Evolutionary conservation across 345 rosid species (phyloP).

Genomic region (Sonneratia alba): DNA sequence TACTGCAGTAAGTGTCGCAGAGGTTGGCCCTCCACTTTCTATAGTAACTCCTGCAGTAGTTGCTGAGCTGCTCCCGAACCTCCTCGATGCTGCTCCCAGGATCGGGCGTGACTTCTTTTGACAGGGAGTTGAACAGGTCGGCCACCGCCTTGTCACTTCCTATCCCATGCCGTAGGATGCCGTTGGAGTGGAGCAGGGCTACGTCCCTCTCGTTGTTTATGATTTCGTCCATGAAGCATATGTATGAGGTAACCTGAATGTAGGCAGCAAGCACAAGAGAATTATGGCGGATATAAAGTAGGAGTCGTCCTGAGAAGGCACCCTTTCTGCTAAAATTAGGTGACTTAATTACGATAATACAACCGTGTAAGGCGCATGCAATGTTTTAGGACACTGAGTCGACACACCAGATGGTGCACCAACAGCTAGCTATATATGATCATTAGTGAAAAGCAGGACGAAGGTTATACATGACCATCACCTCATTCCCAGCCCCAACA

Average conservation of each 20-base stretch:
- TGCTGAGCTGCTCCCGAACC: slow-evolving; percentile 23
- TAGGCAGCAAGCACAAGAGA: not conserved
- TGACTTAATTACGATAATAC: too few relatives aligned
- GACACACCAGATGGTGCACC: too few relatives aligned
- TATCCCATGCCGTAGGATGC: slow-evolving; percentile 27
- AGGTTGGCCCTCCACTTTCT: slow-evolving; percentile 39
- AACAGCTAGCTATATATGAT: too few relatives aligned
- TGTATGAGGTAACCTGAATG: not conserved
- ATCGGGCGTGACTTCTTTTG: slow-evolving; percentile 24
- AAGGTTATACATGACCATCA: not conserved
- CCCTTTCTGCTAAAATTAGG: too few relatives aligned
- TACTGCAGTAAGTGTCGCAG: slow-evolving; percentile 34
- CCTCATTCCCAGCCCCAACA: slow-evolving; percentile 14
- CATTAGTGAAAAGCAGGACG: too few relatives aligned
- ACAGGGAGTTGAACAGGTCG: slow-evolving; percentile 32
- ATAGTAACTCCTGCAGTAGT: slow-evolving; percentile 25
- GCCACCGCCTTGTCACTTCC: slow-evolving; percentile 41
- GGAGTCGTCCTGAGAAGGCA: too few relatives aligned
- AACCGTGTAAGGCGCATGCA: too few relatives aligned
- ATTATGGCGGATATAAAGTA: not conserved
- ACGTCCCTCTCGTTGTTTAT: slow-evolving; percentile 32
- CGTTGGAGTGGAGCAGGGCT: slow-evolving; percentile 19
- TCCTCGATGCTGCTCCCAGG: slow-evolving; percentile 15
- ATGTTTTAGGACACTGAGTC: too few relatives aligned
- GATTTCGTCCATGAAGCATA: slow-evolving; percentile 37